phyloP scores from a whole-genome alignment of 257 asterid species.

The Voacanga thouarsii region DNA sequence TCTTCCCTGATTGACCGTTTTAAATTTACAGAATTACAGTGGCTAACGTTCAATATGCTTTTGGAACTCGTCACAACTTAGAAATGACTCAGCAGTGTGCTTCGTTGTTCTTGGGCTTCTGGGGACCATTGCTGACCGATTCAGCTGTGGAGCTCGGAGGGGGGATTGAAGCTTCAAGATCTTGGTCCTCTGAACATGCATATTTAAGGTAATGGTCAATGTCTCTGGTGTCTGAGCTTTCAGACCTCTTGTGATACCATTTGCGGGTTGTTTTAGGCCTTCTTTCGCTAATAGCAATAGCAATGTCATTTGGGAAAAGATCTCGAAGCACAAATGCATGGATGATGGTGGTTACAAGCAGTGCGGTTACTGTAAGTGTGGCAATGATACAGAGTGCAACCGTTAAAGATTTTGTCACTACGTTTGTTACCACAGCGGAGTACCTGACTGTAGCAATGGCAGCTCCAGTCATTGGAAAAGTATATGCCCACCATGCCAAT shows the following conservation, averaged over 20 bases:
- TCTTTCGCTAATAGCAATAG: constrained; percentile 66
- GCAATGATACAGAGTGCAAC: constrained; percentile 47
- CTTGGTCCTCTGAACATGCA: constrained; percentile 39
- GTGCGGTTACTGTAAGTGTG: constrained; percentile 49
- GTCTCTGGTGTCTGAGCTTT: constrained; percentile 39
- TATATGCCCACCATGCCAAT: constrained; percentile 94
- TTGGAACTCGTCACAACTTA: constrained; percentile 4
- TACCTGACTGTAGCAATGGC: constrained; percentile 67
- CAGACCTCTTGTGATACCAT: constrained; percentile 48
- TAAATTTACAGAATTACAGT: not conserved
- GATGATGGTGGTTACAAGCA: constrained; percentile 61
- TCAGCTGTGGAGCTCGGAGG: constrained; percentile 18
- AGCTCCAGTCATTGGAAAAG: constrained; percentile 87
- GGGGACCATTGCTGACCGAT: constrained; percentile 12
- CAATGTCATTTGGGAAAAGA: constrained; percentile 77
- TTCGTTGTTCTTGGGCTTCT: constrained; percentile 6
- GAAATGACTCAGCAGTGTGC: not conserved
- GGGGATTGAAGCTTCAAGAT: constrained; percentile 41
- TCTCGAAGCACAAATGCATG: constrained; percentile 64
- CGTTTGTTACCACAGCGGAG: constrained; percentile 43
- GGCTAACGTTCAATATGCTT: not conserved
- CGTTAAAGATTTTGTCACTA: constrained; percentile 34
- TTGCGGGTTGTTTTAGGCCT: constrained; percentile 32
- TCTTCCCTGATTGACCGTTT: constrained; percentile 30
- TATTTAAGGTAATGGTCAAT: constrained; percentile 53